Conservation (phyloP, 176 grass and related monocot species). For the Triticum dicoccoides region DNA sequence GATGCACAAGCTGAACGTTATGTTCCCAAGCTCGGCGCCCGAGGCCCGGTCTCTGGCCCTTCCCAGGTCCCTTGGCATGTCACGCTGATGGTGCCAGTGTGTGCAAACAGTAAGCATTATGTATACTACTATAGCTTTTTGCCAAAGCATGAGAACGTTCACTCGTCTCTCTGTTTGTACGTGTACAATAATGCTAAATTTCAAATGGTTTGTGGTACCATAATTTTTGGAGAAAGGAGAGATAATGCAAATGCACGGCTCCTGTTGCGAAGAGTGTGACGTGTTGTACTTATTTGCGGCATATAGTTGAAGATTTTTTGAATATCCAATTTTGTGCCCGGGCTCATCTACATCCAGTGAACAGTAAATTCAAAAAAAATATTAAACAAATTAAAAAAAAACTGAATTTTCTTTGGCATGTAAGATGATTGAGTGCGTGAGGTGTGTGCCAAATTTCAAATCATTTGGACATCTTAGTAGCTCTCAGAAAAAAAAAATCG, state of each 20-base stretch:
- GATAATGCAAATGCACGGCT: neutral
- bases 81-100: slow-evolving; percentile 36
- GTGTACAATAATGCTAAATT: neutral
- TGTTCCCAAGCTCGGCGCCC: slow-evolving; percentile 82
- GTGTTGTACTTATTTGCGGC: neutral
- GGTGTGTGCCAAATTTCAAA: no score
- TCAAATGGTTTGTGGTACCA: neutral
- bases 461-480: no score
- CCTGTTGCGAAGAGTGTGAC: neutral
- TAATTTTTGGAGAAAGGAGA: neutral
- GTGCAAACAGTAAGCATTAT: slow-evolving; percentile 33
- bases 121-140: slow-evolving; percentile 22
- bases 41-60: slow-evolving; percentile 65
- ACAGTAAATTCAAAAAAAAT: no score
- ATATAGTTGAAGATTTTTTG: neutral
- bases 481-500: no score
- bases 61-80: slow-evolving; percentile 55
- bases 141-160: neutral
- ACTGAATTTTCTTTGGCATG: no score
- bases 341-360: no score
- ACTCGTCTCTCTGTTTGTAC: neutral
- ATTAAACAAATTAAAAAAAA: no score
- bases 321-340: no score
- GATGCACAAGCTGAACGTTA: slow-evolving; percentile 92
- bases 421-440: no score